phyloP scores from a whole-genome alignment of 768 basidiomycete genomes.

The Goffeauzyma gilvescens region DNA sequence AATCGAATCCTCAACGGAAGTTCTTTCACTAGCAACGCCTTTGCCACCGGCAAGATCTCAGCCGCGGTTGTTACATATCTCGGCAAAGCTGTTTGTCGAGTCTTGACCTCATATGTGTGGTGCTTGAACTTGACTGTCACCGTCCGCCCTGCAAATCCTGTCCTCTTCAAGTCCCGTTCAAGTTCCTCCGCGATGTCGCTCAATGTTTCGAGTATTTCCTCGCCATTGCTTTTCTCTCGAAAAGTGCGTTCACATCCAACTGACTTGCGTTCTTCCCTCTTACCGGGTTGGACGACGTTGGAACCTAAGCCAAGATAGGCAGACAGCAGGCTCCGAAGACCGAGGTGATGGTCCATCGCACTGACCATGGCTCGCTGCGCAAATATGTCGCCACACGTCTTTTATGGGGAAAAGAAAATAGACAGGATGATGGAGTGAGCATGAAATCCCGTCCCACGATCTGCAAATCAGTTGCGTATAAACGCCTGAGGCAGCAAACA shows the following conservation, averaged over 20 bases:
- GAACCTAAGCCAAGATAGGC: slow-evolving; percentile 73
- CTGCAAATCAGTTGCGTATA: too few relatives aligned
- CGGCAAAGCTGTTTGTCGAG: slow-evolving; percentile 60
- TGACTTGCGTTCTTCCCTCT: slow-evolving; percentile 69
- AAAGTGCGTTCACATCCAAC: slow-evolving; percentile 86
- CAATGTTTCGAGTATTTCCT: slow-evolving; percentile 54
- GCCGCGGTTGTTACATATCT: slow-evolving; percentile 60
- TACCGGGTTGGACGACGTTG: slow-evolving; percentile 55
- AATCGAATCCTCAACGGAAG: slow-evolving; percentile 60
- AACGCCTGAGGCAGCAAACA: too few relatives aligned
- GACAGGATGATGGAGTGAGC: too few relatives aligned
- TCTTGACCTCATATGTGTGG: slow-evolving; percentile 64
- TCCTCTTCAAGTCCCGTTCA: slow-evolving; percentile 55
- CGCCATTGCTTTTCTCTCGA: slow-evolving; percentile 44
- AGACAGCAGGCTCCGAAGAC: slow-evolving; percentile 50
- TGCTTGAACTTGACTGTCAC: slow-evolving; percentile 85
- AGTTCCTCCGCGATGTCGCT: slow-evolving; percentile 65
- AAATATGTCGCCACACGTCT: slow-evolving; percentile 84
- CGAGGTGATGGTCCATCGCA: slow-evolving; percentile 76
- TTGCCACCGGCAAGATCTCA: slow-evolving; percentile 63
- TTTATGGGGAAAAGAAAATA: background rate
- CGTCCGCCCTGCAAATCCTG: slow-evolving; percentile 70
- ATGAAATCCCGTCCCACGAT: too few relatives aligned
- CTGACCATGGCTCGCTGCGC: slow-evolving; percentile 51
- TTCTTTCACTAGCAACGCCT: slow-evolving; percentile 61